Percentiles rank a stretch among this genome's conserved stretches.
Conservation (phyloP, 1,284 basidiomycete genomes). For the Bondarzewia mesenterica region DNA sequence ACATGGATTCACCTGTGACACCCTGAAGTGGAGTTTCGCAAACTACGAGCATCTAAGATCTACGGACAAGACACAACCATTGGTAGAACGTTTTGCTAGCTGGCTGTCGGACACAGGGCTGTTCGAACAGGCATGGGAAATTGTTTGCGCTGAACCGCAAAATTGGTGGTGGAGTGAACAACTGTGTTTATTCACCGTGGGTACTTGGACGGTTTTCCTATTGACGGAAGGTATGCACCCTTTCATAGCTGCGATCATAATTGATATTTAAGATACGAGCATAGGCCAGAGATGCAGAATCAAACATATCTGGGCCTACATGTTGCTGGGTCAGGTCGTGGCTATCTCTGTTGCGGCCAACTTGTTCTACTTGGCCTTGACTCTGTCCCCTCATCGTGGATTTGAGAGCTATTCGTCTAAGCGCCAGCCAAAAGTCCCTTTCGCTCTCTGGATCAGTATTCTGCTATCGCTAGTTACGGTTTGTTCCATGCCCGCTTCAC, state of each 20-base stretch:
- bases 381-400: slow-evolving; percentile 22
- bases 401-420: slow-evolving; percentile 6
- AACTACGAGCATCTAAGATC: slow-evolving; percentile 28
- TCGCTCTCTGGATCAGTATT: slow-evolving; percentile 35
- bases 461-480: slow-evolving; percentile 42
- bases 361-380: slow-evolving; percentile 56
- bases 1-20: neutral
- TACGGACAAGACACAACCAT: slow-evolving; percentile 7
- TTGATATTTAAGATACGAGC: neutral
- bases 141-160: slow-evolving; percentile 35
- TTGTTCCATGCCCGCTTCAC: slow-evolving; percentile 40
- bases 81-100: slow-evolving; percentile 30
- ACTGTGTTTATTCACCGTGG: slow-evolving; percentile 62
- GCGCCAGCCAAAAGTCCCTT: slow-evolving; percentile 10
- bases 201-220: slow-evolving; percentile 54
- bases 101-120: slow-evolving; percentile 58
- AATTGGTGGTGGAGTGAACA: slow-evolving; percentile 77
- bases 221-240: slow-evolving; percentile 47
- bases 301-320: slow-evolving; percentile 57
- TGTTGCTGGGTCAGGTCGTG: slow-evolving; percentile 70
- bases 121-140: slow-evolving; percentile 57
- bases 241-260: neutral
- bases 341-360: slow-evolving; percentile 65
- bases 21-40: slow-evolving; percentile 44
- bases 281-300: slow-evolving; percentile 41